Conservation (phyloP, 371 early-diverging fungal species). For the Apophysomyces trapeziformis region DNA sequence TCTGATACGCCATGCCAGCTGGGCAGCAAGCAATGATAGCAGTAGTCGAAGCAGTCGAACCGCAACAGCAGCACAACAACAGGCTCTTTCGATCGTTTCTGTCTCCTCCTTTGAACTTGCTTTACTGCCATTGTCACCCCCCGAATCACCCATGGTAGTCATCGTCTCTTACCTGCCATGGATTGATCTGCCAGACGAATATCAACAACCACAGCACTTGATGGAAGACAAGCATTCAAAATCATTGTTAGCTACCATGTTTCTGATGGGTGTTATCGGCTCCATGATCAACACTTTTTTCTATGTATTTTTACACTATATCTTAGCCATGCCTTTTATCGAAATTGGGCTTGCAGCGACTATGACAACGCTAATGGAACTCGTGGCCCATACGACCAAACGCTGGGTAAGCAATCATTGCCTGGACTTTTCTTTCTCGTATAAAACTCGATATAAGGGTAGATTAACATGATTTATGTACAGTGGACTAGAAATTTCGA, state of each 20-base stretch:
- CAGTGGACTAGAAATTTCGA: slow-evolving; percentile 39
- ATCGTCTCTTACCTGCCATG: neutral
- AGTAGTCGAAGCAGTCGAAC: slow-evolving; percentile 5
- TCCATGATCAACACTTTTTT: slow-evolving; percentile 36
- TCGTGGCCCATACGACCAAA: slow-evolving; percentile 23
- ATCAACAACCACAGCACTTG: neutral
- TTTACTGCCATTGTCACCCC: slow-evolving; percentile 31
- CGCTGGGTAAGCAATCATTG: slow-evolving; percentile 27
- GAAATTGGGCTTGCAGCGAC: slow-evolving; percentile 24
- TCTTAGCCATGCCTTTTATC: slow-evolving; percentile 30
- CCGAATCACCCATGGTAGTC: slow-evolving; percentile 35
- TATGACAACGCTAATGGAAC: slow-evolving; percentile 21
- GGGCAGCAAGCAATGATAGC: slow-evolving; percentile 26
- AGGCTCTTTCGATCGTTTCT: slow-evolving; percentile 16
- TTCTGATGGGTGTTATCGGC: slow-evolving; percentile 32
- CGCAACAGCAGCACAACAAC: slow-evolving; percentile 15
- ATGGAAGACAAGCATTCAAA: slow-evolving; percentile 23
- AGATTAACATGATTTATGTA: neutral
- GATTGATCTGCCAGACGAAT: slow-evolving; percentile 7
- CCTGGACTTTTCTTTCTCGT: too few relatives aligned
- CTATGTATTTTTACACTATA: slow-evolving; percentile 30
- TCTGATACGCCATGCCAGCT: slow-evolving; percentile 14
- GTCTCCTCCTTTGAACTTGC: slow-evolving; percentile 37
- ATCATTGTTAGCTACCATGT: slow-evolving; percentile 25
- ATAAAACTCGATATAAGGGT: neutral